Evolutionary conservation across 495 filamentous ascomycete genomes (phyloP).

Genomic region (Emericellopsis terricola): DNA sequence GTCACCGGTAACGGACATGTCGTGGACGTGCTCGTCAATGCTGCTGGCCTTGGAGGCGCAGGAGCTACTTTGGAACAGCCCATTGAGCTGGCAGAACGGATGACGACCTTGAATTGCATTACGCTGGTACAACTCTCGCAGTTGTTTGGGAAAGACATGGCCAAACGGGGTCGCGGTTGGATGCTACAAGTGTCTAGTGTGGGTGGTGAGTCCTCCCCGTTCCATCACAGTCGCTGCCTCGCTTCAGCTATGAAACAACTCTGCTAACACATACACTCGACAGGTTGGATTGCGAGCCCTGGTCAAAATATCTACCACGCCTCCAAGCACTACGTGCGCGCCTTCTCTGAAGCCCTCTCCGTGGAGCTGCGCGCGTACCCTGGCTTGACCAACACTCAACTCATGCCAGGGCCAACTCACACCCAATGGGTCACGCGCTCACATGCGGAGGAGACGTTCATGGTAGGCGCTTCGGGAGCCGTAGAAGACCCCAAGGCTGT

Average conservation of each 20-base stretch:
- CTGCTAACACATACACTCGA: neutral
- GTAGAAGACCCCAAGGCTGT: neutral
- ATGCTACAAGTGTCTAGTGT: neutral
- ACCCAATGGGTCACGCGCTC: neutral
- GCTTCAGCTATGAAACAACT: no score
- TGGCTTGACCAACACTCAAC: neutral
- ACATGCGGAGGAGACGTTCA: neutral
- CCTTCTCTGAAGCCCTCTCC: neutral
- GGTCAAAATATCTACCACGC: neutral
- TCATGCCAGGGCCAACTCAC: neutral
- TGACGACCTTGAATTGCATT: neutral
- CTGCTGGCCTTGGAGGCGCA: neutral
- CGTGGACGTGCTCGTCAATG: neutral
- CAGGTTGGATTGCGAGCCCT: neutral
- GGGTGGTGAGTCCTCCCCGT: neutral
- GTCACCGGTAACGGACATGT: neutral
- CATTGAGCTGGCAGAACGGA: neutral
- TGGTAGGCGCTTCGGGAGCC: neutral
- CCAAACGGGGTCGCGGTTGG: neutral
- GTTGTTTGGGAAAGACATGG: neutral
- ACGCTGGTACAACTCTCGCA: neutral
- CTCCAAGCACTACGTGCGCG: neutral
- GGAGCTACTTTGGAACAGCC: neutral
- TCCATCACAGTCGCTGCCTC: neutral
- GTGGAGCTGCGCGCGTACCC: neutral